These are phyloP conservation scores for Vachellia collinsii DNA, from an alignment of 306 rosid species.

Conservation along the genomic window DNA sequence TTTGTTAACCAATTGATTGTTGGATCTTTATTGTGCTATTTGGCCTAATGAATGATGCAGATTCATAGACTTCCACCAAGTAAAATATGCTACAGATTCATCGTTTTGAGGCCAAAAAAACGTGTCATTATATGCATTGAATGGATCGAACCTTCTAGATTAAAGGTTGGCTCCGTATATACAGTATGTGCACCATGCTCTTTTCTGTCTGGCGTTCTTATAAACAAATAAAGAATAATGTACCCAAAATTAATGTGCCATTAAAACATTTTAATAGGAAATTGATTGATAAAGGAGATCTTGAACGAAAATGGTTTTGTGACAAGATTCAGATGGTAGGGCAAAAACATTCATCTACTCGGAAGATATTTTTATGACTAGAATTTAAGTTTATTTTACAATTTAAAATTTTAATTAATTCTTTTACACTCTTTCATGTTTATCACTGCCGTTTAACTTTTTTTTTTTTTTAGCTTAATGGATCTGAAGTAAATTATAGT, in stretches of 20 bases:
- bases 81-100: background rate
- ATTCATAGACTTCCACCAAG: background rate
- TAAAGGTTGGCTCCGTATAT: background rate
- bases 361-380: background rate
- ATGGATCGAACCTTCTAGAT: background rate
- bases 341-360: background rate
- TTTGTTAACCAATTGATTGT: background rate
- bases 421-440: background rate
- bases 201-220: no score
- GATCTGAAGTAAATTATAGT: background rate
- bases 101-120: background rate
- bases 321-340: background rate
- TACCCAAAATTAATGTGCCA: background rate
- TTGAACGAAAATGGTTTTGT: background rate
- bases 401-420: background rate
- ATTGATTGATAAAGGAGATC: background rate
- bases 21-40: background rate
- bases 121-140: background rate
- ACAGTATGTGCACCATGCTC: no score
- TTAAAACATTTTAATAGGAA: background rate
- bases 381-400: background rate
- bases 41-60: background rate
- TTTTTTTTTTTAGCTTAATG: background rate
- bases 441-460: background rate
- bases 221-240: no score